Evolutionary conservation across 257 asterid genomes (phyloP).

Genomic region (Thymus mandschuricus): DNA sequence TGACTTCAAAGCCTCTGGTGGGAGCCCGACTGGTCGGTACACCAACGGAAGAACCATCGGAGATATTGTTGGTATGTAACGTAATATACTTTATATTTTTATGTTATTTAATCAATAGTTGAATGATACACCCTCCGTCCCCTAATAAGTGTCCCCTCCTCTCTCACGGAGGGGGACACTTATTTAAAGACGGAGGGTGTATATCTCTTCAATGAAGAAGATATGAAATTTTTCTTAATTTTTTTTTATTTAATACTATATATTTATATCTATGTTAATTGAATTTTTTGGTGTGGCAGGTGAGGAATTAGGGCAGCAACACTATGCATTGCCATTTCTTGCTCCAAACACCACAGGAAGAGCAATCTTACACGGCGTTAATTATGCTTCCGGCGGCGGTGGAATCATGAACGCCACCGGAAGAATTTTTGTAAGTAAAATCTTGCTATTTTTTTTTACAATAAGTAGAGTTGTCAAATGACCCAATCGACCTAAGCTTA

Average conservation of each 20-base stretch:
- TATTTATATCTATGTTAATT: too few relatives aligned
- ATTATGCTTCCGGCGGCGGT: constrained; percentile 97
- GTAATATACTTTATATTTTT: not conserved
- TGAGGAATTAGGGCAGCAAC: constrained; percentile 75
- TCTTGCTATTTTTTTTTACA: too few relatives aligned
- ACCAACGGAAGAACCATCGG: constrained; percentile 95
- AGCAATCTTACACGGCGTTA: constrained; percentile 72
- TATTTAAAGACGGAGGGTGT: too few relatives aligned
- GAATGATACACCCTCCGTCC: too few relatives aligned
- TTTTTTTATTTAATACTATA: too few relatives aligned
- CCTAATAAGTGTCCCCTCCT: too few relatives aligned
- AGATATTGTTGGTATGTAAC: constrained; percentile 72
- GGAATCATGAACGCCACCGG: constrained; percentile 96
- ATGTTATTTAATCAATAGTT: too few relatives aligned
- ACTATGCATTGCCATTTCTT: constrained; percentile 76
- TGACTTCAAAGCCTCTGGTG: constrained; percentile 83
- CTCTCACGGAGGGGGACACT: too few relatives aligned
- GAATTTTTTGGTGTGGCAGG: not conserved
- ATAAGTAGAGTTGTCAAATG: too few relatives aligned
- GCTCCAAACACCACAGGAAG: constrained; percentile 91
- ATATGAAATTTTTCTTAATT: too few relatives aligned
- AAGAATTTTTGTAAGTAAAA: constrained; percentile 68
- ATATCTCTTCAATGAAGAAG: too few relatives aligned
- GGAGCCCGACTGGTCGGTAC: constrained; percentile 85
- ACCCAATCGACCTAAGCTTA: too few relatives aligned